These are phyloP conservation scores for Amanita inopinata DNA, from an alignment of 768 basidiomycete species.

Conservation along the genomic window DNA sequence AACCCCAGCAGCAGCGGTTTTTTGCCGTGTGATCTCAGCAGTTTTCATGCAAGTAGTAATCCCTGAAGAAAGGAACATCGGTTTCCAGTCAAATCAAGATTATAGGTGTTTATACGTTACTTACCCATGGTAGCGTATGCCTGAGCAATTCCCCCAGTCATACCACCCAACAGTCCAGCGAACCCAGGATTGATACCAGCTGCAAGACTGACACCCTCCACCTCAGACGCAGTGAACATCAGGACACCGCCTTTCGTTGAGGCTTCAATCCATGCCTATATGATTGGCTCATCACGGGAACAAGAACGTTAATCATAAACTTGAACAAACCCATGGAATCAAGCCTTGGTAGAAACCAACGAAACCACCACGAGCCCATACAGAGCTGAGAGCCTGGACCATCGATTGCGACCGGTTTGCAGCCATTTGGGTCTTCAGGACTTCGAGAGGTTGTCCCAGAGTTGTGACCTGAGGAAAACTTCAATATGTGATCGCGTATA, in stretches of 20 bases:
- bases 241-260: constrained; percentile 97
- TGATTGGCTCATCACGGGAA: neutral
- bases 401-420: constrained; percentile 91
- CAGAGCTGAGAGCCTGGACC: constrained; percentile 72
- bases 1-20: constrained; percentile 75
- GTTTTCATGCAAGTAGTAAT: constrained; percentile 99
- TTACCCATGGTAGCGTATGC: constrained; percentile 99
- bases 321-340: constrained; percentile 94
- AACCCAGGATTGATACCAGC: constrained; percentile 72
- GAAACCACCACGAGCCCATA: constrained; percentile 88
- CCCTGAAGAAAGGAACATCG: constrained; percentile 42
- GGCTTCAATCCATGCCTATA: constrained; percentile 97
- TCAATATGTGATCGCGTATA: constrained; percentile 8
- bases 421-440: constrained; percentile 99
- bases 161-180: constrained; percentile 90
- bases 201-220: constrained; percentile 57
- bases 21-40: constrained; percentile 92
- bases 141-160: constrained; percentile 95
- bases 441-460: constrained; percentile 95
- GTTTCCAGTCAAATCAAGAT: constrained; percentile 2
- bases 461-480: constrained; percentile 71
- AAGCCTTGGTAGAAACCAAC: constrained; percentile 94
- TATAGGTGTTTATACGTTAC: constrained; percentile 20
- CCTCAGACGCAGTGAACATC: constrained; percentile 92
- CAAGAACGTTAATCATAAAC: constrained; percentile 1